Conservation (phyloP, 192 early-diverging fungal genomes). For the Entophlyctis luteolus region DNA sequence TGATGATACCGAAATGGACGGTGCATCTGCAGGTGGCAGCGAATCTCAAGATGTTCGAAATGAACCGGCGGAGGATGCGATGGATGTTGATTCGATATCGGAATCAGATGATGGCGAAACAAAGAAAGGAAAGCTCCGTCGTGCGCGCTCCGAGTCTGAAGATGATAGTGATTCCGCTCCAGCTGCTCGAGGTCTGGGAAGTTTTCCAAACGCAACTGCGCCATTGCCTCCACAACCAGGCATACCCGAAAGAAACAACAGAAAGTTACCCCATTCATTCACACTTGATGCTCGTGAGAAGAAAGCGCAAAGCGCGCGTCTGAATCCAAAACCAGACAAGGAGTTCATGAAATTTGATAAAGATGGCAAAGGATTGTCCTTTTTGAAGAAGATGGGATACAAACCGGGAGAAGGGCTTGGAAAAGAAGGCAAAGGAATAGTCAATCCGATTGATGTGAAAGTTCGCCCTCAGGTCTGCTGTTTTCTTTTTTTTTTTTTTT, state of each 20-base stretch:
- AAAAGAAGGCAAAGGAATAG: constrained; percentile 75
- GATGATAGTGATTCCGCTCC: constrained; percentile 2
- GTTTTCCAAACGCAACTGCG: neutral
- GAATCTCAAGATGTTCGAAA: too few species aligned
- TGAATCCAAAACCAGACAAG: constrained; percentile 30
- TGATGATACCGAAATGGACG: constrained; percentile 20
- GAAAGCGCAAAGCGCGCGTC: neutral
- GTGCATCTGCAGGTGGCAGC: too few species aligned
- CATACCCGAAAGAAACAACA: neutral
- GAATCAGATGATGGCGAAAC: neutral
- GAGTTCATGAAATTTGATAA: constrained; percentile 86
- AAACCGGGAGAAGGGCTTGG: constrained; percentile 86
- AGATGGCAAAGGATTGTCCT: constrained; percentile 67
- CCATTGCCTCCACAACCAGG: neutral
- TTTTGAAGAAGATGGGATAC: constrained; percentile 92
- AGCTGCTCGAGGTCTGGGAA: constrained; percentile 9
- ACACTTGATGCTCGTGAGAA: constrained; percentile 5
- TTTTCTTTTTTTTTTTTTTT: neutral
- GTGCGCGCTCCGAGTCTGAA: constrained; percentile 19
- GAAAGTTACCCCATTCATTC: neutral
- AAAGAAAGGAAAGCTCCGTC: neutral
- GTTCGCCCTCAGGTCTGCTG: constrained; percentile 54
- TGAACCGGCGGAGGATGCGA: constrained; percentile 9
- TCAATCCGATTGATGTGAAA: constrained; percentile 87
- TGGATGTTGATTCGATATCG: constrained; percentile 36